Conservation (phyloP, 1,284 basidiomycete genomes). For the Volvariella surrecta region DNA sequence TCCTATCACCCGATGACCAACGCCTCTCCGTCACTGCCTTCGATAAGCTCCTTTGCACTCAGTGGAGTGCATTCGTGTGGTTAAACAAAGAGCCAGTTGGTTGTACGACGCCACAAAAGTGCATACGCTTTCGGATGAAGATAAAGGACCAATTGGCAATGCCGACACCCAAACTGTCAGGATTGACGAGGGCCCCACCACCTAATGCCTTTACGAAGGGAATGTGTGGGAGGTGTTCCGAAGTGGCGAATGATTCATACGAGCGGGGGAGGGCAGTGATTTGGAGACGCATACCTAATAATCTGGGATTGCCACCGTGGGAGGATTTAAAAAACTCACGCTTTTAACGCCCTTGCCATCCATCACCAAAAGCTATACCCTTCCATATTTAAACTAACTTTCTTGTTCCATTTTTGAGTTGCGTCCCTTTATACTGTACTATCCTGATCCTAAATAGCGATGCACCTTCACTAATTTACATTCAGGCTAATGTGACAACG, state of each 20-base stretch:
- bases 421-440: no score
- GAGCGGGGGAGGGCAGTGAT: background rate
- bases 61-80: background rate
- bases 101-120: background rate
- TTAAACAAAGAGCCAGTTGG: background rate
- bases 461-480: no score
- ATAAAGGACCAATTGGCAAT: background rate
- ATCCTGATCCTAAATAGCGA: no score
- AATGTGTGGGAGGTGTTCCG: background rate
- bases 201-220: background rate
- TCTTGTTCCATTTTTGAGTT: no score
- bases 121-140: background rate
- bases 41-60: background rate
- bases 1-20: background rate
- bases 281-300: background rate
- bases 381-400: no score
- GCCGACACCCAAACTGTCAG: background rate
- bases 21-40: constrained; percentile 1
- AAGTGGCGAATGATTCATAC: background rate
- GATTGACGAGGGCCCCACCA: background rate
- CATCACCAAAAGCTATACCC: no score
- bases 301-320: background rate
- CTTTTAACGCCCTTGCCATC: no score
- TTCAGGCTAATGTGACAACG: no score
- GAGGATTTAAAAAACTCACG: background rate